These are phyloP conservation scores for Suillus discolor DNA, from an alignment of 768 basidiomycete species.

Conservation along the genomic window DNA sequence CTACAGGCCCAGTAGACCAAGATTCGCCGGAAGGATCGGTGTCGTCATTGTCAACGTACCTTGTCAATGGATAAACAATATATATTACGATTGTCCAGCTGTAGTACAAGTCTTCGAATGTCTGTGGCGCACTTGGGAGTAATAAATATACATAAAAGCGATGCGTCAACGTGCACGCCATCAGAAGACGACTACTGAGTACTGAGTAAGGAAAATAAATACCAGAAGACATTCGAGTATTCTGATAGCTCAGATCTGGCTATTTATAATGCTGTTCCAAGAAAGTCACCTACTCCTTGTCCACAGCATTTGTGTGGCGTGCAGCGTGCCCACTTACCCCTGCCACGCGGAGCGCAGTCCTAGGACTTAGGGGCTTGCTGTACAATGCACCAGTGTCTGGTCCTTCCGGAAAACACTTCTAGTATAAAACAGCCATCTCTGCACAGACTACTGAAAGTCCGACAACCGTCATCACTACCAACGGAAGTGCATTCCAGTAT, in stretches of 20 bases:
- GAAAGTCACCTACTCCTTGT: not conserved
- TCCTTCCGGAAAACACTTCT: not conserved
- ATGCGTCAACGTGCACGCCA: not conserved
- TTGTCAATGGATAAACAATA: not conserved
- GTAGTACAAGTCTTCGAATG: too few species aligned
- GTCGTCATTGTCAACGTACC: not conserved
- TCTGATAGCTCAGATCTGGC: not conserved
- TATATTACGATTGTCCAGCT: not conserved
- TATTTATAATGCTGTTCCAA: not conserved
- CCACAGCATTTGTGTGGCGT: not conserved
- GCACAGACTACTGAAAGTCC: slow-evolving; percentile 73
- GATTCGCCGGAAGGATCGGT: not conserved
- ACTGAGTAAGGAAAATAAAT: not conserved
- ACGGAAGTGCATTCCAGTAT: slow-evolving; percentile 67
- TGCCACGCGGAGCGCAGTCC: not conserved
- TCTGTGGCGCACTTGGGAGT: not conserved
- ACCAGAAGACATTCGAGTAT: not conserved
- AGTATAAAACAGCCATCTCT: slow-evolving; percentile 66
- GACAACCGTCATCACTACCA: slow-evolving; percentile 64
- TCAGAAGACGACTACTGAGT: not conserved
- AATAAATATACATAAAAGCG: not conserved
- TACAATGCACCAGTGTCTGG: not conserved
- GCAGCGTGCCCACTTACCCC: not conserved
- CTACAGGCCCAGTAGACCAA: not conserved
- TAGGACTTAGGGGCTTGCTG: not conserved